Conservation (phyloP, 2,329 filamentous ascomycete genomes). For the Phialemonium atrogriseum region DNA sequence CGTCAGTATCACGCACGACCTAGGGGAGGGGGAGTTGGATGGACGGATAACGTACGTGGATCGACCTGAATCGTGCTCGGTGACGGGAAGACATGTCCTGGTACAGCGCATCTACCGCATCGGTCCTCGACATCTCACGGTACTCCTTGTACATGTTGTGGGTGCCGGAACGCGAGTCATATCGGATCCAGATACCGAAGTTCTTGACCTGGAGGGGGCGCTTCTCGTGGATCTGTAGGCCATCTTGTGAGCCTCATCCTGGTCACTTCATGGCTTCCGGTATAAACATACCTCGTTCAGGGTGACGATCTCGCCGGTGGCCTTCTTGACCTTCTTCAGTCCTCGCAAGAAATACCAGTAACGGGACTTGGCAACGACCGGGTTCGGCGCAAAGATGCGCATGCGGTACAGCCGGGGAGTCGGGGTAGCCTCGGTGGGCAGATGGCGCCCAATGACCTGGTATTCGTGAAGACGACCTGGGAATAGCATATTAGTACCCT, state of each 20-base stretch:
- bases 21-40: too few species aligned
- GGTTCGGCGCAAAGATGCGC: slow-evolving; percentile 98
- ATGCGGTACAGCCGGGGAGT: slow-evolving; percentile 99
- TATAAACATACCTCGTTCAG: slow-evolving; percentile 77
- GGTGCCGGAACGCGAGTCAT: slow-evolving; percentile 98
- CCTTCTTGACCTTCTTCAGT: slow-evolving; percentile 99
- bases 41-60: slow-evolving; percentile 67
- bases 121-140: slow-evolving; percentile 94
- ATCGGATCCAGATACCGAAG: slow-evolving; percentile 99
- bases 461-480: slow-evolving; percentile 99
- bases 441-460: slow-evolving; percentile 99
- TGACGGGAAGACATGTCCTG: slow-evolving; percentile 99
- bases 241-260: slow-evolving; percentile 9
- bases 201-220: slow-evolving; percentile 99
- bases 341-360: slow-evolving; percentile 99
- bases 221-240: slow-evolving; percentile 85
- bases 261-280: too few species aligned
- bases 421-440: slow-evolving; percentile 96
- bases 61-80: slow-evolving; percentile 94
- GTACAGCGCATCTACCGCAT: slow-evolving; percentile 95
- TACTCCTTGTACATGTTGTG: slow-evolving; percentile 99
- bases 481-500: slow-evolving; percentile 22
- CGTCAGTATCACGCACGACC: slow-evolving; percentile 20
- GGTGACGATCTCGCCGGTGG: slow-evolving; percentile 97
- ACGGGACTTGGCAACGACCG: slow-evolving; percentile 97